Percentiles rank a stretch among this genome's conserved stretches.
phyloP scores from a whole-genome alignment of 1,284 basidiomycete species.

The Cutaneotrichosporon spelunceum region DNA sequence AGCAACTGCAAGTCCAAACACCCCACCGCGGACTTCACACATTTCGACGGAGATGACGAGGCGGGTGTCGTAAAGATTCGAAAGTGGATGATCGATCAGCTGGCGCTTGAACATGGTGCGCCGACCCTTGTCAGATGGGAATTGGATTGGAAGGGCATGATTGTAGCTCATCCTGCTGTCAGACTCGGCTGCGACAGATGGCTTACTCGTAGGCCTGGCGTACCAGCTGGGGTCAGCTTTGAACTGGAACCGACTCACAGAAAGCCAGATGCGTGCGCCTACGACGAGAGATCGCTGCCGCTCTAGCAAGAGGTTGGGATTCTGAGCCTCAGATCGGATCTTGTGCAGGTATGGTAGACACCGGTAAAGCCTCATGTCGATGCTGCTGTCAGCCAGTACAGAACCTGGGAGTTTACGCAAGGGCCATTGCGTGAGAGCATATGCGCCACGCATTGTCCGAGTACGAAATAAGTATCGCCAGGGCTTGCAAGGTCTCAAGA shows the following conservation, averaged over 20 bases:
- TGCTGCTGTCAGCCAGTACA: slow-evolving; percentile 2
- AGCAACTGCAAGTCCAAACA: neutral
- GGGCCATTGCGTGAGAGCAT: slow-evolving; percentile 34
- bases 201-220: slow-evolving; percentile 22
- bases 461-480: slow-evolving; percentile 16
- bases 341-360: slow-evolving; percentile 33
- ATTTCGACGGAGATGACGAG: slow-evolving; percentile 33
- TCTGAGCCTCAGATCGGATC: slow-evolving; percentile 20
- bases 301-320: slow-evolving; percentile 18
- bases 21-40: slow-evolving; percentile 16
- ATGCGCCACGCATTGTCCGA: slow-evolving; percentile 33
- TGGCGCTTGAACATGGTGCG: slow-evolving; percentile 23
- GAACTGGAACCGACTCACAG: slow-evolving; percentile 5
- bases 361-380: slow-evolving; percentile 36
- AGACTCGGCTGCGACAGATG: neutral
- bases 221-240: slow-evolving; percentile 6
- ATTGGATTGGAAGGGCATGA: slow-evolving; percentile 29
- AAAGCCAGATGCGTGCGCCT: slow-evolving; percentile 34
- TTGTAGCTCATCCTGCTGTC: slow-evolving; percentile 33
- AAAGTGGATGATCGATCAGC: slow-evolving; percentile 33
- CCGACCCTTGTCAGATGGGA: slow-evolving; percentile 17
- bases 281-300: slow-evolving; percentile 21
- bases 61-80: slow-evolving; percentile 28
- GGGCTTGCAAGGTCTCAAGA: slow-evolving; percentile 32
- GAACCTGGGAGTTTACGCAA: slow-evolving; percentile 21